Conservation (phyloP, 345 rosid genomes). For the Camelina sativa region DNA sequence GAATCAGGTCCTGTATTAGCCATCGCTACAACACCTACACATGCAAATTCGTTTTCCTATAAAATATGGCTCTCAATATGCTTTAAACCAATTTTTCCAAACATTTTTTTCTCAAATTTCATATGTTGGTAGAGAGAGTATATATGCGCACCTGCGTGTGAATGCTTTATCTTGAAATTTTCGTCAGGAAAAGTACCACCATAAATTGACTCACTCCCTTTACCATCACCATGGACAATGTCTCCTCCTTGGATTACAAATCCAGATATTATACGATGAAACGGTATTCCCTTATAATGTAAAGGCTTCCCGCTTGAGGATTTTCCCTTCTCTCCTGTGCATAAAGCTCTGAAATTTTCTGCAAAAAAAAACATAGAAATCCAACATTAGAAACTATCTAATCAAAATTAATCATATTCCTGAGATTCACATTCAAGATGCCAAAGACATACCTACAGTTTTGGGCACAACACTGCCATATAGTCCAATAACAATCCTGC, state of each 20-base stretch:
- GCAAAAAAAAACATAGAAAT: constrained; percentile 42
- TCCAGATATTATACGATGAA: constrained; percentile 96
- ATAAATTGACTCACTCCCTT: constrained; percentile 76
- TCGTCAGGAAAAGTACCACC: constrained; percentile 90
- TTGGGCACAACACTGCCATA: constrained; percentile 87
- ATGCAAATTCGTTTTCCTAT: constrained; percentile 15
- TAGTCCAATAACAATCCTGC: constrained; percentile 93
- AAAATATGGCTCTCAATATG: not conserved
- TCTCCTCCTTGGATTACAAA: constrained; percentile 98
- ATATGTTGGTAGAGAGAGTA: constrained; percentile 14
- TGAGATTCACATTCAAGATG: constrained; percentile 24
- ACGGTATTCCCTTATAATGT: constrained; percentile 77
- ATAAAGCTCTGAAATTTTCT: constrained; percentile 97
- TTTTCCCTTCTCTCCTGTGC: constrained; percentile 88
- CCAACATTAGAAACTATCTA: constrained; percentile 11
- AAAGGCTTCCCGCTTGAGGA: constrained; percentile 64
- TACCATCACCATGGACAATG: constrained; percentile 73
- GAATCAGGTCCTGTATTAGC: constrained; percentile 91
- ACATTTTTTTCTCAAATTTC: not conserved
- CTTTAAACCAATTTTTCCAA: not conserved
- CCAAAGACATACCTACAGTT: constrained; percentile 78
- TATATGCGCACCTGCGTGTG: constrained; percentile 71
- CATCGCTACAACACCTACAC: constrained; percentile 88
- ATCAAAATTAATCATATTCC: not conserved
- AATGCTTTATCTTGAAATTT: constrained; percentile 82